phyloP scores from a whole-genome alignment of 352 stramenopile species.

The Pythium brassicae region DNA sequence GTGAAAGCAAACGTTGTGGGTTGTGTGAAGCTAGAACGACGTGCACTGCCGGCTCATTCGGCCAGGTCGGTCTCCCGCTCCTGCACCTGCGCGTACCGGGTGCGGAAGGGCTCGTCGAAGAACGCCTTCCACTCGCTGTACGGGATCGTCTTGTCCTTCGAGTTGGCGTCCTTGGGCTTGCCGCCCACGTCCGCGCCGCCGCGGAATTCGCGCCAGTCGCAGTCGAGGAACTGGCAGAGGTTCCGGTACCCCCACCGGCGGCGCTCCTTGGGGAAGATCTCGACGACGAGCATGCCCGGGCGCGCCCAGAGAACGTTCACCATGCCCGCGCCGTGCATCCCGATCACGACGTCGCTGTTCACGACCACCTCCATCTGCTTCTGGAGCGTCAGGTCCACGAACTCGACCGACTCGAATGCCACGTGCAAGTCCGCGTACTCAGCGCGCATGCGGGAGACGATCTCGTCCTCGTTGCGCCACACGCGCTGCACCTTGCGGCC shows the following conservation, averaged over 20 bases:
- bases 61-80: slow-evolving; percentile 1
- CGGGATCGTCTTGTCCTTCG: slow-evolving; percentile 43
- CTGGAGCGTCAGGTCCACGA: slow-evolving; percentile 41
- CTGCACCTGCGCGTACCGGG: slow-evolving; percentile 17
- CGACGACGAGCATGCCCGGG: slow-evolving; percentile 48
- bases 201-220: slow-evolving; percentile 54
- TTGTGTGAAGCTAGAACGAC: too few species aligned
- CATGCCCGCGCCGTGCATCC: slow-evolving; percentile 79
- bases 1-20: too few species aligned
- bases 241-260: slow-evolving; percentile 73
- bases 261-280: slow-evolving; percentile 64
- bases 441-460: slow-evolving; percentile 36
- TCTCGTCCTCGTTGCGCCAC: slow-evolving; percentile 63
- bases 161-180: slow-evolving; percentile 30
- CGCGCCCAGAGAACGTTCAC: slow-evolving; percentile 70
- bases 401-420: slow-evolving; percentile 62
- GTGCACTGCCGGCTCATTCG: too few species aligned
- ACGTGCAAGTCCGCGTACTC: slow-evolving; percentile 28
- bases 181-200: slow-evolving; percentile 28
- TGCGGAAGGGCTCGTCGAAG: slow-evolving; percentile 40
- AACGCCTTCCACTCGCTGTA: slow-evolving; percentile 52
- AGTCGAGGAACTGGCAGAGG: slow-evolving; percentile 67
- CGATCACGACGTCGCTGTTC: slow-evolving; percentile 71
- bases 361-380: slow-evolving; percentile 66
- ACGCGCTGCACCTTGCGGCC: slow-evolving; percentile 51